phyloP scores from a whole-genome alignment of 371 early-diverging fungal genomes.

The Mortierella sp. region DNA sequence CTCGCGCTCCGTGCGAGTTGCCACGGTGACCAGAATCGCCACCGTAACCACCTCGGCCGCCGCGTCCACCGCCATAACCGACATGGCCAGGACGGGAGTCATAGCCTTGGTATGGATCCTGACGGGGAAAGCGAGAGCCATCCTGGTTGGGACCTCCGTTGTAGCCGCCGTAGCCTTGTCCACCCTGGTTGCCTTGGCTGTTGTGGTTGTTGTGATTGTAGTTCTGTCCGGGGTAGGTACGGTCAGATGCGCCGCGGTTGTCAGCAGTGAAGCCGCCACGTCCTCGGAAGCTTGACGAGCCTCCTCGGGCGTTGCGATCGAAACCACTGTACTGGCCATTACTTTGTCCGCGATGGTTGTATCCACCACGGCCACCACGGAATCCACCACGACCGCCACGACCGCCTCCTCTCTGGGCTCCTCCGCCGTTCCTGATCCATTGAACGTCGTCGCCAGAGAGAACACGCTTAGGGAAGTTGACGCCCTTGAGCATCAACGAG shows the following conservation, averaged over 20 bases:
- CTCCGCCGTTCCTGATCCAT: conserved; percentile 61
- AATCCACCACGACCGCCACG: conserved; percentile 47
- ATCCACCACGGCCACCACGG: conserved; percentile 56
- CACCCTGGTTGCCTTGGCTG: conserved; percentile 14
- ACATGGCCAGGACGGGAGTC: conserved; percentile 45
- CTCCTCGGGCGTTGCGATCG: conserved; percentile 40
- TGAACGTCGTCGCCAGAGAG: conserved; percentile 70
- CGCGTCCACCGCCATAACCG: conserved; percentile 38
- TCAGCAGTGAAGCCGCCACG: conserved; percentile 49
- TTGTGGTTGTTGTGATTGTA: conserved; percentile 34
- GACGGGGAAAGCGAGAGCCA: conserved; percentile 46
- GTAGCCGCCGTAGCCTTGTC: conserved; percentile 30
- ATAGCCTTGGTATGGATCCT: conserved; percentile 51
- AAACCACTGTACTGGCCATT: conserved; percentile 36
- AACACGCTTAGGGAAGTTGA: conserved; percentile 61
- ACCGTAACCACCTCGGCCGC: conserved; percentile 56
- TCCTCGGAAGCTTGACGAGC: conserved; percentile 31
- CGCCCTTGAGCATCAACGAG: conserved; percentile 66
- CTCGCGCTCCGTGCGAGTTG: conserved; percentile 29
- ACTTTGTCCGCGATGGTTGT: conserved; percentile 39
- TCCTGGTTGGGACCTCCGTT: conserved; percentile 25
- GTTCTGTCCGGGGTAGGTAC: conserved; percentile 55
- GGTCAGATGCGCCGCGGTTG: conserved; percentile 47
- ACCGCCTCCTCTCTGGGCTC: conserved; percentile 43
- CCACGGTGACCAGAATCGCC: conserved; percentile 51